A percentile compares a stretch with the other conserved stretches of the same genome.
These are phyloP conservation scores for Xylaria sp. DNA, from an alignment of 495 filamentous ascomycete species.

Conservation along the genomic window DNA sequence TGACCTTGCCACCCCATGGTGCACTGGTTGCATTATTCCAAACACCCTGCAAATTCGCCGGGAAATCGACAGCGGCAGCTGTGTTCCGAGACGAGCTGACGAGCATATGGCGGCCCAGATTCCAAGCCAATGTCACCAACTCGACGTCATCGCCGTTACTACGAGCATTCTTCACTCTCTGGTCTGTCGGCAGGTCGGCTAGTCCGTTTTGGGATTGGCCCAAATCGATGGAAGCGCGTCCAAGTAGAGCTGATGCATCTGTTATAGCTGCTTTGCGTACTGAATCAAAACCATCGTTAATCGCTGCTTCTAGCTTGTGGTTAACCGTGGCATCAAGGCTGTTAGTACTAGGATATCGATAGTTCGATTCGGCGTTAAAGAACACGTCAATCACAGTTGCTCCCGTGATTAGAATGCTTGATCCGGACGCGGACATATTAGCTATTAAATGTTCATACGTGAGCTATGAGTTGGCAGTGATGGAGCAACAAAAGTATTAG, in stretches of 20 bases:
- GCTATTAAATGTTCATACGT: conserved; percentile 33
- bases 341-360: conserved; percentile 30
- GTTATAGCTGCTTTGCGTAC: conserved; percentile 26
- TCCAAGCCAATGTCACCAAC: conserved; percentile 48
- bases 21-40: conserved; percentile 61
- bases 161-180: conserved; percentile 33
- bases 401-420: conserved; percentile 30
- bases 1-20: conserved; percentile 56
- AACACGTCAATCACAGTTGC: conserved; percentile 33
- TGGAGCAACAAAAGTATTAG: conserved; percentile 43
- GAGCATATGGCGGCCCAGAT: conserved; percentile 58
- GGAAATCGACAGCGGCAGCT: conserved; percentile 46
- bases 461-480: conserved; percentile 22
- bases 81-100: conserved; percentile 46
- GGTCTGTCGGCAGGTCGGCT: conserved; percentile 42
- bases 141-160: conserved; percentile 43
- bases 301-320: conserved; percentile 36
- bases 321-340: conserved; percentile 40
- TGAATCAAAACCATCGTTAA: conserved; percentile 28
- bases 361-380: conserved; percentile 35
- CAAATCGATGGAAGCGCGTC: conserved; percentile 45
- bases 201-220: conserved; percentile 30
- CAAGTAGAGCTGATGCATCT: conserved; percentile 40
- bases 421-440: conserved; percentile 30
- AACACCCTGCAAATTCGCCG: conserved; percentile 64